Conservation (phyloP, 345 rosid species). For the Gossypium longicalyx region DNA sequence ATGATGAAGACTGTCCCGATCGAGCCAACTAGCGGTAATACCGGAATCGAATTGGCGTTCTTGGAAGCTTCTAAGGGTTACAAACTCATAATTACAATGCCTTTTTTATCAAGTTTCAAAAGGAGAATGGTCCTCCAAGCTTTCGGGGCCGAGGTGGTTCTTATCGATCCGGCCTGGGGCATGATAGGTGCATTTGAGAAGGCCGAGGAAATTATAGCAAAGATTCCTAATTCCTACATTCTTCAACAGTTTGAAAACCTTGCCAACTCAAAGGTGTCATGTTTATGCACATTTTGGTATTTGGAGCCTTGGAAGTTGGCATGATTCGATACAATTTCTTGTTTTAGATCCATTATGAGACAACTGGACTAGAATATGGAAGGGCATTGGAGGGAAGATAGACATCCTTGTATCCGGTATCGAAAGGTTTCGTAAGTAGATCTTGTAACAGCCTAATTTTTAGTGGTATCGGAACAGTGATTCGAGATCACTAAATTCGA, state of each 20-base stretch:
- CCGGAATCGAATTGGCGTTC: constrained; percentile 72
- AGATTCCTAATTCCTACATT: constrained; percentile 57
- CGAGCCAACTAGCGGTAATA: constrained; percentile 53
- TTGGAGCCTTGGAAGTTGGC: neutral
- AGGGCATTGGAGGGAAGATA: constrained; percentile 52
- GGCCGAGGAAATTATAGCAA: constrained; percentile 56
- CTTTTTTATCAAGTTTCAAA: constrained; percentile 62
- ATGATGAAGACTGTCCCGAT: no score
- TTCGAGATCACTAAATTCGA: no score
- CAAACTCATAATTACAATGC: constrained; percentile 65
- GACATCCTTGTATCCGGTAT: constrained; percentile 63
- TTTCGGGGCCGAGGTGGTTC: constrained; percentile 68
- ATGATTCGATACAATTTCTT: constrained; percentile 4
- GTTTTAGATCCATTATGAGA: constrained; percentile 56
- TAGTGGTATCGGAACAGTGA: no score
- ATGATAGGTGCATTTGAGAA: constrained; percentile 71
- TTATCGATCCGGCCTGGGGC: constrained; percentile 62
- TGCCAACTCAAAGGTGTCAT: constrained; percentile 64
- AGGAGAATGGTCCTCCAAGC: constrained; percentile 72
- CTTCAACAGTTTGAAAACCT: constrained; percentile 70
- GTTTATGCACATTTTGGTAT: neutral
- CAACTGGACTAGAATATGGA: constrained; percentile 69
- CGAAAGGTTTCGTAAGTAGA: constrained; percentile 68
- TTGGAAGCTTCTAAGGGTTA: constrained; percentile 74
- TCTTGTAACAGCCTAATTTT: no score